Evolutionary conservation across 345 rosid species (phyloP).

Genomic region (Bruguiera parviflora): DNA sequence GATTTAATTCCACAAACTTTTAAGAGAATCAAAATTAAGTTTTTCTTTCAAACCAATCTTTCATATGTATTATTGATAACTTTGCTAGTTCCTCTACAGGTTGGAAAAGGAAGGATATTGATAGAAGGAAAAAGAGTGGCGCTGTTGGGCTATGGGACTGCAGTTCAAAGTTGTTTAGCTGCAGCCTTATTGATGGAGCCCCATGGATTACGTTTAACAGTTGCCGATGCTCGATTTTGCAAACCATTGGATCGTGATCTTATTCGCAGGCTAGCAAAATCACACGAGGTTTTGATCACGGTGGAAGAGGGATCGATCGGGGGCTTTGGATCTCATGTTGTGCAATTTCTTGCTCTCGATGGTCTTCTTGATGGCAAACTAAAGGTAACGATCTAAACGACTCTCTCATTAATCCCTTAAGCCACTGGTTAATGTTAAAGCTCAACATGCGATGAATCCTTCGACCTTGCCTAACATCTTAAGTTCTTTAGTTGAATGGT

Average conservation of each 20-base stretch:
- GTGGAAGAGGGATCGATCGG: constrained; percentile 98
- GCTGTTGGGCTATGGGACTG: constrained; percentile 78
- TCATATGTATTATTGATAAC: not conserved
- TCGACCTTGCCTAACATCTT: not conserved
- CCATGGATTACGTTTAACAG: constrained; percentile 54
- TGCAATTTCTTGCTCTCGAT: constrained; percentile 85
- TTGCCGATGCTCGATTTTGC: constrained; percentile 91
- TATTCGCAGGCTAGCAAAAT: constrained; percentile 75
- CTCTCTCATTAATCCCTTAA: not conserved
- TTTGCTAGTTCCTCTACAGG: constrained; percentile 33
- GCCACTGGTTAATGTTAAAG: too few relatives aligned
- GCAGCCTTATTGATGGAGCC: constrained; percentile 58
- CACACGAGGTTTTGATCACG: constrained; percentile 77
- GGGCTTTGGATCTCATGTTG: constrained; percentile 94
- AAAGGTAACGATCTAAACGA: constrained; percentile 48
- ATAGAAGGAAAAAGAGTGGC: constrained; percentile 92
- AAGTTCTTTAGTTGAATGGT: too few relatives aligned
- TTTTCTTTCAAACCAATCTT: too few relatives aligned
- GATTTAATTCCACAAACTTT: too few relatives aligned
- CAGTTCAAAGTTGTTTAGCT: constrained; percentile 83
- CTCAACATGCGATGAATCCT: too few relatives aligned
- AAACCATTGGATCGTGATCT: constrained; percentile 78
- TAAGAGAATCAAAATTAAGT: too few relatives aligned
- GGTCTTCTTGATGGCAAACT: constrained; percentile 88
- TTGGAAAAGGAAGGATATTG: constrained; percentile 79